Evolutionary conservation across 2,329 filamentous ascomycete species (phyloP).

Genomic region (Trichophyton mentagrophytes): DNA sequence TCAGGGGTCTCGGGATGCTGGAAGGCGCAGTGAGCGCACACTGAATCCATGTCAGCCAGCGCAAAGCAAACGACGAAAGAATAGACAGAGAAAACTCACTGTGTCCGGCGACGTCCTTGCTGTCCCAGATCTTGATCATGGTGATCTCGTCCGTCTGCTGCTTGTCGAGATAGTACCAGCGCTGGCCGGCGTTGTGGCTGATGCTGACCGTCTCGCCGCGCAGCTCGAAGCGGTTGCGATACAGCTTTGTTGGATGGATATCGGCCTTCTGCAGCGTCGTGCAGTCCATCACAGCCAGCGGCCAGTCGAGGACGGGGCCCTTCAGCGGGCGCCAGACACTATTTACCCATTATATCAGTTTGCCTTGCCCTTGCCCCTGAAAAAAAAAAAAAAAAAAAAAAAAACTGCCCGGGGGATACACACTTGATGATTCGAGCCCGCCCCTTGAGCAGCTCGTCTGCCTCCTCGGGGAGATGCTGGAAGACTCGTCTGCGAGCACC

Average conservation of each 20-base stretch:
- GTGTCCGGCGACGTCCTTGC: slow-evolving; percentile 31
- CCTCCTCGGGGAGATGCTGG: slow-evolving; percentile 53
- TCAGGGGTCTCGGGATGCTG: slow-evolving; percentile 56
- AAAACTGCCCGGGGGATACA: not conserved
- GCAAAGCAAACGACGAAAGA: not conserved
- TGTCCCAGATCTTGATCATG: slow-evolving; percentile 68
- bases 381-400: too few relatives aligned
- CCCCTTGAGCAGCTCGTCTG: slow-evolving; percentile 50
- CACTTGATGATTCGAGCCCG: slow-evolving; percentile 70
- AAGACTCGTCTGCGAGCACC: slow-evolving; percentile 39
- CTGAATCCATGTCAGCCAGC: not conserved
- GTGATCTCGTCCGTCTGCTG: slow-evolving; percentile 61
- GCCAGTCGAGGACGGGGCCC: slow-evolving; percentile 43
- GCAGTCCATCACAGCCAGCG: slow-evolving; percentile 47
- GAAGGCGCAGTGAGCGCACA: slow-evolving; percentile 59
- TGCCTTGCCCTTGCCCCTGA: too few relatives aligned
- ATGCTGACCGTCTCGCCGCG: slow-evolving; percentile 64
- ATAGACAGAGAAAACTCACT: slow-evolving; percentile 21
- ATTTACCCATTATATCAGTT: too few relatives aligned
- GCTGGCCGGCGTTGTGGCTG: slow-evolving; percentile 45
- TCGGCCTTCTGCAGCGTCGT: slow-evolving; percentile 46
- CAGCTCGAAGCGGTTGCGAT: slow-evolving; percentile 43
- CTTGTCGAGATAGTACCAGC: slow-evolving; percentile 70
- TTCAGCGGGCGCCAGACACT: slow-evolving; percentile 60
- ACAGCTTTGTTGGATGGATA: slow-evolving; percentile 60